Base-by-base conservation (phyloP, 768 basidiomycete genomes). In the Astraeus odoratus region DNA sequence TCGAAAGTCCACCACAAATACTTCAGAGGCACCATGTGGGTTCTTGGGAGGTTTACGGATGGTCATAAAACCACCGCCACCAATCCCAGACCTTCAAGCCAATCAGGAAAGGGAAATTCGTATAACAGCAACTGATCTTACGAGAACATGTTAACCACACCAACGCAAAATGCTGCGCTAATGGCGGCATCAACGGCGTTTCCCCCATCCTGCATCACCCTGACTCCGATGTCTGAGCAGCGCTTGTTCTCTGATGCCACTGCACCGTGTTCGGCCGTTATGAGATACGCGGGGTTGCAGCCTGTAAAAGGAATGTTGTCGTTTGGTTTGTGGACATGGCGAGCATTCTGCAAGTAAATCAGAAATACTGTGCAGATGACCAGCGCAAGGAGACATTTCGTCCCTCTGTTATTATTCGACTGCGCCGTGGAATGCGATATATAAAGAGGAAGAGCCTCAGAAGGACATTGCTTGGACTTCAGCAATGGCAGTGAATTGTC, bases 141-240 rank as follows among this genome's bases (percentile, higher is more conserved):
- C 75, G 88, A 89, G 61, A 93, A 96, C 81, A 90, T 90, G 61
- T 92, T 93, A 41, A 91, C 78, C 3, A 88, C 83, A 5, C 87
- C 86, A 26, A 69, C 68, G 59, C 95, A 97, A 20, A 97, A 69
- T 0, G 83, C 79, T 0, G 86, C 75, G 18, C 81, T 77, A 43
- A 97, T 80, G 0, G 81, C 85, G 0, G 95, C 83, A 52, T 98
- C 95, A 13, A 95, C 79, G 0, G 94, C 93, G 56, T 87, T 94
- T 15, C 95, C 95, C 22, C 92, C 93, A 7, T 79, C 76, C 66
- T 80, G 81, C 47, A 95, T 55, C 8, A 82, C 70, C 4, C 78
- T 67, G 1, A 96, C 78, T 3, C 94, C 95, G 39, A 96, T 81
- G 34, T 86, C 66, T 8, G 91, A 94, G 63, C 95, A 97, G 16